phyloP scores from a whole-genome alignment of 768 basidiomycete genomes.

The Panellus pusillus region DNA sequence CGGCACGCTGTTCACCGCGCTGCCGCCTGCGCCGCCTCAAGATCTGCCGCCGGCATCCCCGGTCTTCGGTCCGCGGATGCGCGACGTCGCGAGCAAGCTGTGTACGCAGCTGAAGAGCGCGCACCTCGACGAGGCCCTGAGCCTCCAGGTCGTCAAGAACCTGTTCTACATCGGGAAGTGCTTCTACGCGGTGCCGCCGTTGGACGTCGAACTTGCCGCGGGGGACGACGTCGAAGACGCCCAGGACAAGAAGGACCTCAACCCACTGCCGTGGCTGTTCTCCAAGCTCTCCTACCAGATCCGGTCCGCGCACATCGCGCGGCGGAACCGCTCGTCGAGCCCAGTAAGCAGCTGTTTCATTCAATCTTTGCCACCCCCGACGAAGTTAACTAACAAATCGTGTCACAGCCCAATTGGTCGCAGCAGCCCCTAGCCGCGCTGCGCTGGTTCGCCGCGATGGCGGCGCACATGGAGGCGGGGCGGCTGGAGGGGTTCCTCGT shows the following conservation, averaged over 20 bases:
- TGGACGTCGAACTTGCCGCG: constrained; percentile 31
- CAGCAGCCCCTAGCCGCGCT: constrained; percentile 78
- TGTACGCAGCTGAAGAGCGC: constrained; percentile 81
- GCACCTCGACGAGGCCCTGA: constrained; percentile 68
- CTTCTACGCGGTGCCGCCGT: constrained; percentile 50
- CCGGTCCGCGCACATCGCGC: constrained; percentile 69
- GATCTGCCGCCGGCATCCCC: constrained; percentile 41
- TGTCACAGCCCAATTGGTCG: constrained; percentile 72
- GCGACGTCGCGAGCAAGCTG: constrained; percentile 70
- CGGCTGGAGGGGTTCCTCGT: constrained; percentile 69
- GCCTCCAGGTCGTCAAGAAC: constrained; percentile 89
- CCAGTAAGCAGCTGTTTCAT: constrained; percentile 37
- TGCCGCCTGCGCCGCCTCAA: constrained; percentile 42
- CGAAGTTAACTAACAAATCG: constrained; percentile 3
- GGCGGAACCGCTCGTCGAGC: constrained; percentile 52
- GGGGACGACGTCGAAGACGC: constrained; percentile 29
- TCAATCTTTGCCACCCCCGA: not conserved
- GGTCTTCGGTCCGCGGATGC: constrained; percentile 56
- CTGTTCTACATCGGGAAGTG: constrained; percentile 90
- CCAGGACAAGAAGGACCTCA: constrained; percentile 31
- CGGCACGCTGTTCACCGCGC: constrained; percentile 63
- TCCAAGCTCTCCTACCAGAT: constrained; percentile 90
- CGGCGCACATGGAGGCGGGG: constrained; percentile 60
- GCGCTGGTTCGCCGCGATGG: constrained; percentile 94
- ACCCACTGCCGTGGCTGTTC: constrained; percentile 89